Percentiles rank a stretch among this genome's conserved stretches.
phyloP scores from a whole-genome alignment of 768 basidiomycete genomes.

The Filobasidium floriforme region DNA sequence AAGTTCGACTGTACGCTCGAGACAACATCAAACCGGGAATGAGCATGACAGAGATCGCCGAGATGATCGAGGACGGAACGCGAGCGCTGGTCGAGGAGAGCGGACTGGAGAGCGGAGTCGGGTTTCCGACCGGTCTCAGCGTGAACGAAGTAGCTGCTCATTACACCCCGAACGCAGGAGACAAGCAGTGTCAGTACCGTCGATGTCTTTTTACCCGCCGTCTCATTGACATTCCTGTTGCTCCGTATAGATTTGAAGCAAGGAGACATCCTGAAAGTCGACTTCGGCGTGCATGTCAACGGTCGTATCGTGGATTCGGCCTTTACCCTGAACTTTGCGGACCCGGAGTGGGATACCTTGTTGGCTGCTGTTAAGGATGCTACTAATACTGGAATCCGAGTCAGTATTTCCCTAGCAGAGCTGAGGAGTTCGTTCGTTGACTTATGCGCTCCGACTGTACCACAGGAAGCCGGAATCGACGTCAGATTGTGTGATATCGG shows the following conservation, averaged over 20 bases:
- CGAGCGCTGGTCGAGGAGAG: slow-evolving; percentile 86
- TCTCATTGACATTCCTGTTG: slow-evolving; percentile 9
- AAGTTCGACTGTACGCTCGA: slow-evolving; percentile 73
- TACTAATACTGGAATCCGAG: slow-evolving; percentile 82
- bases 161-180: slow-evolving; percentile 90
- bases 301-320: slow-evolving; percentile 94
- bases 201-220: background rate
- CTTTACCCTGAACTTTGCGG: slow-evolving; percentile 72
- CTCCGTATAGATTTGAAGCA: slow-evolving; percentile 59
- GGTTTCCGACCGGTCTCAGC: slow-evolving; percentile 92
- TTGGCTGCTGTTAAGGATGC: slow-evolving; percentile 88
- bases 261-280: slow-evolving; percentile 89
- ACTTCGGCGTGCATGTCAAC: slow-evolving; percentile 93
- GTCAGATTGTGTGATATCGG: slow-evolving; percentile 86
- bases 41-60: slow-evolving; percentile 87
- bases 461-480: slow-evolving; percentile 90
- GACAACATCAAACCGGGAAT: slow-evolving; percentile 83
- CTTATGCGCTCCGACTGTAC: background rate
- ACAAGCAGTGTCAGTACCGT: slow-evolving; percentile 60
- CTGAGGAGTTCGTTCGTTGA: background rate
- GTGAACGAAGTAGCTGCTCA: slow-evolving; percentile 93
- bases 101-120: slow-evolving; percentile 56
- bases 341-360: slow-evolving; percentile 80
- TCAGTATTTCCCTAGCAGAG: slow-evolving; percentile 41
- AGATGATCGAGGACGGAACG: slow-evolving; percentile 85